phyloP scores from a whole-genome alignment of 345 rosid species.

The Populus davidiana region DNA sequence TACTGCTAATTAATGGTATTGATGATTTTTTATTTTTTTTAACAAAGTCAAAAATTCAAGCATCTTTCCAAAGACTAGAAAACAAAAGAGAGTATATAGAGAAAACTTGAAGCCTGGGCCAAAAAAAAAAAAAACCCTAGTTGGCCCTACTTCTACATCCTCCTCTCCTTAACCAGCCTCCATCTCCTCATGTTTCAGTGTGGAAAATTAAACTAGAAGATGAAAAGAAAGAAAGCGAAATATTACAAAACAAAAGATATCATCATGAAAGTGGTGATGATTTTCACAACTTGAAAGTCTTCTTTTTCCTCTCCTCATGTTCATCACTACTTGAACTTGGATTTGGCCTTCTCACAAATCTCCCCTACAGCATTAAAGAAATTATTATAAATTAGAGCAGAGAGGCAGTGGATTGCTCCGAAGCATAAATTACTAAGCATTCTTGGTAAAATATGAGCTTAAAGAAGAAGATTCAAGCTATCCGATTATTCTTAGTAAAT shows the following conservation, averaged over 20 bases:
- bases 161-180: conserved; percentile 8
- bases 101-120: not conserved
- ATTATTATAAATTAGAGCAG: not conserved
- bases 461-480: not conserved
- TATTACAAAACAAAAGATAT: not conserved
- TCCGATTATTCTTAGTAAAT: too few species aligned
- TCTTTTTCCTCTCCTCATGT: conserved; percentile 18
- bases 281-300: not conserved
- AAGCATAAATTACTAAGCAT: too few species aligned
- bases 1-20: not conserved
- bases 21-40: not conserved
- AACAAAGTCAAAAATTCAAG: not conserved
- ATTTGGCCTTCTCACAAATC: conserved; percentile 52
- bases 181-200: conserved; percentile 6
- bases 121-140: not conserved
- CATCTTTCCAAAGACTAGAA: not conserved
- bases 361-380: conserved; percentile 37
- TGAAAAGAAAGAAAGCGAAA: not conserved
- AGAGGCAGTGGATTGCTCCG: not conserved
- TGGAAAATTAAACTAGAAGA: not conserved
- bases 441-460: too few species aligned
- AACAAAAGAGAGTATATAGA: conserved; percentile 7
- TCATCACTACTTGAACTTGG: conserved; percentile 16
- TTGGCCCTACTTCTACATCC: conserved; percentile 7
- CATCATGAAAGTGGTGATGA: not conserved